Evolutionary conservation across 768 basidiomycete genomes (phyloP), one percentile per base, ranked within the genome.

Genomic region (Suillus subluteus): DNA sequence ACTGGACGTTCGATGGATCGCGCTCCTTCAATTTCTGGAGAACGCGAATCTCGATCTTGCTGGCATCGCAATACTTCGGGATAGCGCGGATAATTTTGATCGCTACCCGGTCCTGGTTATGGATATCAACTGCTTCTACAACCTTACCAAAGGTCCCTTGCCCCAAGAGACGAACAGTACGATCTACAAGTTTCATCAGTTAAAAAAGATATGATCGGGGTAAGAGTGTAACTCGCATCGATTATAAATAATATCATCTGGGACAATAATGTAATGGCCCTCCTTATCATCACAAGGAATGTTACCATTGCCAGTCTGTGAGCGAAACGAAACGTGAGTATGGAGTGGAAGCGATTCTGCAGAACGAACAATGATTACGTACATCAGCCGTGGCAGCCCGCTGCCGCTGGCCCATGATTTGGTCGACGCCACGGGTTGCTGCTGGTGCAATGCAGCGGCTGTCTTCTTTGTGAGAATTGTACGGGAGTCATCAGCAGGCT

Each of bases 91-190:
- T 99, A 67, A 99, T 96, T 85, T 99, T 99, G 82, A 99, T 95
- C 62, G 98, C 98, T 40, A 98, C 96, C 73, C 88, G 83, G 71
- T 82, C 83, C 67, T 91, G 87, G 35, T 87, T 91, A 69, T 88
- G 84, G 50, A 87, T 86, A 81, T 98, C 94, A 71, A 91, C 78
- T 8, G 95, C 95, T 78, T 98, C 94, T 58, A 99, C 96, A 38
- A 99, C 98, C 79, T 99, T 99, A 71, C 98, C 98, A 75, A 99
- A 99, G 16, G 98, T 99, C 15, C 98, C 98, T 81, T 99, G 97
- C 21, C 98, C 98, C 6, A 99, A 84, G 30, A 96, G 83, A 66
- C 89, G 86, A 67, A 96, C 88, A 50, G 96, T 98, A 58, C 92
- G 93, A 87, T 98, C 97, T 98, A 41, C 50, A 62, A 72, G 46